Conservation (phyloP, 1,139 yeast genomes). For the Tardiomyces digboiensis region DNA sequence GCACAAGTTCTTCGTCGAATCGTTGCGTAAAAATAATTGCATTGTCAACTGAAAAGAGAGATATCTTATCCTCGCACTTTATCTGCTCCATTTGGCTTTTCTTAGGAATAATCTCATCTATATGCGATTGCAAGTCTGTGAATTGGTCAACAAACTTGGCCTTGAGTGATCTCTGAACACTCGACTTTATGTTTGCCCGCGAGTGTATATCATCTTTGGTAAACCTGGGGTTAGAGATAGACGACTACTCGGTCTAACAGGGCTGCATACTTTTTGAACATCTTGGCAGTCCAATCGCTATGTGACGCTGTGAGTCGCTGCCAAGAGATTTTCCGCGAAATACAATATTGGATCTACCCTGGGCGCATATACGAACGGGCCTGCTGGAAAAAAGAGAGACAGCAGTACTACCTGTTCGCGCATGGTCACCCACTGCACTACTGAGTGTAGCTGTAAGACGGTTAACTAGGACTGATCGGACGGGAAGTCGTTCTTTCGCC, state of each 20-base stretch:
- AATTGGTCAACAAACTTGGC: conserved; percentile 62
- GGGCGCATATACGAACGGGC: background rate
- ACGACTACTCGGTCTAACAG: background rate
- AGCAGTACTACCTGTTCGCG: conserved; percentile 1
- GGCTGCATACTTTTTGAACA: background rate
- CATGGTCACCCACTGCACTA: conserved; percentile 1
- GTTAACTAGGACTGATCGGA: background rate
- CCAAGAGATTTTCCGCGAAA: too few species aligned
- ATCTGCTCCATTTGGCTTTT: conserved; percentile 76
- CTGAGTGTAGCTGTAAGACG: background rate
- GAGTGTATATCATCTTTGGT: conserved; percentile 83
- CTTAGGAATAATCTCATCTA: conserved; percentile 83
- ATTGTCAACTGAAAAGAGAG: conserved; percentile 62
- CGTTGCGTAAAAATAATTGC: conserved; percentile 76
- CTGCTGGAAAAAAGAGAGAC: background rate
- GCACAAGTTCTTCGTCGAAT: conserved; percentile 69
- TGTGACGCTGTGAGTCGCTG: too few species aligned
- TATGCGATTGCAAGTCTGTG: conserved; percentile 59
- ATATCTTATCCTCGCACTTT: conserved; percentile 87
- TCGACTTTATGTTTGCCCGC: conserved; percentile 84
- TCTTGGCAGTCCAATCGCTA: background rate
- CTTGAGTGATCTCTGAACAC: conserved; percentile 81
- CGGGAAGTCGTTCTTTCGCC: background rate
- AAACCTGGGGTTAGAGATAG: conserved; percentile 27
- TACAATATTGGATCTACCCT: too few species aligned